phyloP scores from a whole-genome alignment of 1,139 yeast genomes.

The Blastobotrys apis region DNA sequence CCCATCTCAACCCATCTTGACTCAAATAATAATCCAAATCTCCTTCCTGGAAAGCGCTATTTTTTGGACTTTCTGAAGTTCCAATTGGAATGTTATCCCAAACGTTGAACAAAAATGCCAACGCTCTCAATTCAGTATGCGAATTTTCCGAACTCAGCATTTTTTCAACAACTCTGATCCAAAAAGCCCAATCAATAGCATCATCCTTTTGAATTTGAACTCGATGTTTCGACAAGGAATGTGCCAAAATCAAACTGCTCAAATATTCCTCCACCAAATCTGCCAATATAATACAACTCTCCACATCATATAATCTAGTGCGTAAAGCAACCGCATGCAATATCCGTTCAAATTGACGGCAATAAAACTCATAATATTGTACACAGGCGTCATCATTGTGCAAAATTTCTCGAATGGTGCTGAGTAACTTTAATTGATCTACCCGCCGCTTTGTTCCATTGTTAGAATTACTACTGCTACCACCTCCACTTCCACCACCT shows the following conservation, averaged over 20 bases:
- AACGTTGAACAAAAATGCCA: slow-evolving; percentile 64
- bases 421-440: slow-evolving; percentile 35
- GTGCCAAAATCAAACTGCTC: slow-evolving; percentile 28
- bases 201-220: slow-evolving; percentile 27
- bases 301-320: slow-evolving; percentile 38
- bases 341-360: slow-evolving; percentile 36
- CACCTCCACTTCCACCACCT: not conserved
- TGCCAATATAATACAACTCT: slow-evolving; percentile 47
- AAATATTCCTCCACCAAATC: slow-evolving; percentile 43
- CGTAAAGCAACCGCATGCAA: slow-evolving; percentile 36
- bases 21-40: slow-evolving; percentile 35
- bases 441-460: slow-evolving; percentile 29
- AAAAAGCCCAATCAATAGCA: slow-evolving; percentile 66
- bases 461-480: slow-evolving; percentile 17
- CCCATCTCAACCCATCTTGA: slow-evolving; percentile 39
- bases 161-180: slow-evolving; percentile 59
- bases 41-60: slow-evolving; percentile 29
- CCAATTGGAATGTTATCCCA: slow-evolving; percentile 67
- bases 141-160: slow-evolving; percentile 62
- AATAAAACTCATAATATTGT: slow-evolving; percentile 31
- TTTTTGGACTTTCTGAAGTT: slow-evolving; percentile 5
- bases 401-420: slow-evolving; percentile 36
- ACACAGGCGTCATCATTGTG: slow-evolving; percentile 34
- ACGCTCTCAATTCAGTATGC: slow-evolving; percentile 56
- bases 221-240: slow-evolving; percentile 26